Evolutionary conservation across 139 green algal genomes (phyloP), one percentile per base, ranked within the genome.

Genomic region (Nannochloris sp.): DNA sequence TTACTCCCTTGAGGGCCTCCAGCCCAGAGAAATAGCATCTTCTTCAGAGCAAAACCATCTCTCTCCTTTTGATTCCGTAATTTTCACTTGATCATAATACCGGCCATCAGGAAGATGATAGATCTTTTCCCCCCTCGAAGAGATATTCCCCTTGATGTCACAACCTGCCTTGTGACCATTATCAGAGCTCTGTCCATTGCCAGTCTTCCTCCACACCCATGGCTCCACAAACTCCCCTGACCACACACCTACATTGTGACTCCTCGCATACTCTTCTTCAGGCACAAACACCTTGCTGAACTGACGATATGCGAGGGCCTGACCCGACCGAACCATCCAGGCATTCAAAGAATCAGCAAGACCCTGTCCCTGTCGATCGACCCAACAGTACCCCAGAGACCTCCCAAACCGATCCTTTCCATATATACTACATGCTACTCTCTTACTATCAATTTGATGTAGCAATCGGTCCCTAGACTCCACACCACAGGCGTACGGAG

Each of bases 111-210:
- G 67, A 14, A 77, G 49, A 49, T 91, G 83, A 66, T 87, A 91
- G 5, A 92, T 85, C 65, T 80, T 87, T 30, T 87, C 78, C 6
- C 76, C 79, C 4, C 67, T 81, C 10, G 64, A 48, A 11, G 36
- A 80, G 48, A 92, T 88, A 72, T 92, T 92, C 50, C 87, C 85
- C 63, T 93, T 92, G 64, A 92, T 85, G 25, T 55, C 29, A 50
- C 77, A 84, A 30, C 61, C 61, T 36, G 33, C 14, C 12, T 20
- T 30, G 36, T 8, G 31, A 60, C 1, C 30, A 49, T n/a, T 44
- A 63, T 79, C 45, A 6, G 79, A 61, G 16, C 75, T 77, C 14
- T 80, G 69, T 79, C 82, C 87, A 45, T 87, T 43, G 16, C 63
- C 50, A 58, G 14, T 56, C 50, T 6, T 4, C 50, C 26, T 61